Base-by-base conservation (phyloP, 768 basidiomycete genomes). In the Podaxis sp. region DNA sequence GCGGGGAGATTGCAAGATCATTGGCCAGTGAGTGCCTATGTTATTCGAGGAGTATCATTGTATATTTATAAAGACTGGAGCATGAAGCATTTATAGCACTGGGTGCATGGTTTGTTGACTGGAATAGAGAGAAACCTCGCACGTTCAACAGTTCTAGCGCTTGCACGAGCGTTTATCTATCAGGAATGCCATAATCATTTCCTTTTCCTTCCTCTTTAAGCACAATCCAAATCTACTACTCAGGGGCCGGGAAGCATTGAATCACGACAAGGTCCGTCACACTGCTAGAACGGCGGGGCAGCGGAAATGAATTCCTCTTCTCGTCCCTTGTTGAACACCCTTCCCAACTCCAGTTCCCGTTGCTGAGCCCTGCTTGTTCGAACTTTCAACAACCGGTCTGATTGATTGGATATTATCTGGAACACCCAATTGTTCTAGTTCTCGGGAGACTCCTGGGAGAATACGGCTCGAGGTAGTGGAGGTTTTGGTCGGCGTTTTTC, bases 1-100 rank as follows among this genome's bases (percentile, higher is more conserved):
- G n/a, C 16, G 1, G 1, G 42, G 42, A 44, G 16, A 7, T 6
- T 16, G n/a, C 42, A 21, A 18, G 14, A 18, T 21, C 18, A 44
- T 44, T 18, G 42, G 42, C n/a, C 9, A 14, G 42, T 48, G 47
- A 48, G 47, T 48, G 47, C 47, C 47, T 27, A 23, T 48, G 6
- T 42, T 14, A 13, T 42, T 76, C 46, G 64, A 64, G 50, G 65
- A 61, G 54, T 42, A 42, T 14, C 13, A 42, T 42, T 40, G 13
- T 40, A 11, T 11, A 48, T 27, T n/a, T 44, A 5, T 44, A 7
- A 18, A 44, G 42, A 16, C 42, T 18, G 42, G 42, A 18, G 42
- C 18, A 44, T 44, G 42, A 44, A n/a, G 42, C 18, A 44, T 44
- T 44, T 18, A 44, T 44, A 18, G 14, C 42, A 9, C 6, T 44